These are phyloP conservation scores for Epichloe bromicola DNA, from an alignment of 2,329 filamentous ascomycete species.

Conservation along the genomic window DNA sequence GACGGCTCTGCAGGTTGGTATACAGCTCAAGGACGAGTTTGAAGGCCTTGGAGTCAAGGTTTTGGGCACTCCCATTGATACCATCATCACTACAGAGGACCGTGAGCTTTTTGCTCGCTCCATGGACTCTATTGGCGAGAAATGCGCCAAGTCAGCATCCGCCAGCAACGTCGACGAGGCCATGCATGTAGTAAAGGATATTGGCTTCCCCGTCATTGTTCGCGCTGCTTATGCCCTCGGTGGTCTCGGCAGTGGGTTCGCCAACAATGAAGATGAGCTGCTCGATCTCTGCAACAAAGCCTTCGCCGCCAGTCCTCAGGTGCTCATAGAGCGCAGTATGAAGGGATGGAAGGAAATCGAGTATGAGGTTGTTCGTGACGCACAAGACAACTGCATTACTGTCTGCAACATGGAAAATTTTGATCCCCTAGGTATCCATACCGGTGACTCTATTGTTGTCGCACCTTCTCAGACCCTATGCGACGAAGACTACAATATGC, in stretches of 20 bases:
- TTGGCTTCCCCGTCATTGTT: conserved; percentile 94
- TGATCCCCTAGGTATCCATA: conserved; percentile 94
- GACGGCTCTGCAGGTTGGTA: conserved; percentile 91
- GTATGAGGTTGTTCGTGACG: conserved; percentile 94
- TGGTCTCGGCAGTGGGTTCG: conserved; percentile 90
- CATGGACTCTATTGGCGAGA: conserved; percentile 97
- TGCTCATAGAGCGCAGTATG: conserved; percentile 96
- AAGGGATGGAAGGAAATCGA: conserved; percentile 99
- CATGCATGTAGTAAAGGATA: conserved; percentile 73
- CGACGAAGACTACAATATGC: conserved; percentile 98
- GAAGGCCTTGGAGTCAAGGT: conserved; percentile 85
- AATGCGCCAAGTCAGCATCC: conserved; percentile 93
- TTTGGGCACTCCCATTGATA: conserved; percentile 90
- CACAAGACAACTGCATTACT: conserved; percentile 94
- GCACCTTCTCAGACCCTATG: conserved; percentile 93
- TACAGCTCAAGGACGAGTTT: conserved; percentile 95
- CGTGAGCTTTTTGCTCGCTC: conserved; percentile 93
- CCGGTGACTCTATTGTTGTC: conserved; percentile 95
- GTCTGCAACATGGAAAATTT: conserved; percentile 99
- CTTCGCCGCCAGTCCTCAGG: conserved; percentile 87
- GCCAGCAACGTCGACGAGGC: conserved; percentile 83
- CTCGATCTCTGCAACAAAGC: conserved; percentile 86
- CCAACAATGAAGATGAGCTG: conserved; percentile 72
- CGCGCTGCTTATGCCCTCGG: conserved; percentile 92
- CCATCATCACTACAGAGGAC: conserved; percentile 97